Evolutionary conservation across 345 rosid species (phyloP).

Genomic region (Populus tremula): DNA sequence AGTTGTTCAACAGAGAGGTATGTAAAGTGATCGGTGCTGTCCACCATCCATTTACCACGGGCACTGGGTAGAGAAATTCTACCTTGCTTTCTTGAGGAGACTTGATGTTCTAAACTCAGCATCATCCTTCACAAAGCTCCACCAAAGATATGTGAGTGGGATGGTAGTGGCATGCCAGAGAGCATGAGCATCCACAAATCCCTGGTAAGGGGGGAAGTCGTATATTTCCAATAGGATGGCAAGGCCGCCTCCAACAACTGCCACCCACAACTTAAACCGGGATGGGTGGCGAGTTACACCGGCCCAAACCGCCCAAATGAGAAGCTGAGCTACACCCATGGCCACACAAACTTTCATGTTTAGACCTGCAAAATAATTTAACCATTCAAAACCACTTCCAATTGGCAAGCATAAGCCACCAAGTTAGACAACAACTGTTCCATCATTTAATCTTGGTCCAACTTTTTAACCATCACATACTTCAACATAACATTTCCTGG

Average conservation of each 20-base stretch:
- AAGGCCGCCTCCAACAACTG: constrained; percentile 44
- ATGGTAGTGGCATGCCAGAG: constrained; percentile 68
- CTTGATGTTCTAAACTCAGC: constrained; percentile 63
- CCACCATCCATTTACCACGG: not conserved
- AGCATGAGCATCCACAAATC: constrained; percentile 72
- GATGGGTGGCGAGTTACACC: constrained; percentile 64
- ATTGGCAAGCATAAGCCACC: not conserved
- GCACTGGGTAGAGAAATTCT: not conserved
- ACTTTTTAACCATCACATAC: not conserved
- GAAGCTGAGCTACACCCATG: constrained; percentile 64
- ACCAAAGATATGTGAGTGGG: constrained; percentile 74
- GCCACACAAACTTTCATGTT: constrained; percentile 67
- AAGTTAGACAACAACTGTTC: not conserved
- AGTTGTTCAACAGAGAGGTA: not conserved
- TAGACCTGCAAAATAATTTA: constrained; percentile 47
- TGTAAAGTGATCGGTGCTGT: not conserved
- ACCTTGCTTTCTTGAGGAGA: constrained; percentile 23
- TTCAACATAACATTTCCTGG: not conserved
- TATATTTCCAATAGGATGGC: constrained; percentile 53
- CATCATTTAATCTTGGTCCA: not conserved
- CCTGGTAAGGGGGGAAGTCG: constrained; percentile 75
- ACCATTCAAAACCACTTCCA: not conserved
- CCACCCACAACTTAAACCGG: constrained; percentile 73
- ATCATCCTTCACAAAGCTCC: constrained; percentile 87
- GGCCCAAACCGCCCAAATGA: constrained; percentile 85